These are phyloP conservation scores for Posidonia oceanica DNA, from an alignment of 116 monocot species.

Conservation along the genomic window DNA sequence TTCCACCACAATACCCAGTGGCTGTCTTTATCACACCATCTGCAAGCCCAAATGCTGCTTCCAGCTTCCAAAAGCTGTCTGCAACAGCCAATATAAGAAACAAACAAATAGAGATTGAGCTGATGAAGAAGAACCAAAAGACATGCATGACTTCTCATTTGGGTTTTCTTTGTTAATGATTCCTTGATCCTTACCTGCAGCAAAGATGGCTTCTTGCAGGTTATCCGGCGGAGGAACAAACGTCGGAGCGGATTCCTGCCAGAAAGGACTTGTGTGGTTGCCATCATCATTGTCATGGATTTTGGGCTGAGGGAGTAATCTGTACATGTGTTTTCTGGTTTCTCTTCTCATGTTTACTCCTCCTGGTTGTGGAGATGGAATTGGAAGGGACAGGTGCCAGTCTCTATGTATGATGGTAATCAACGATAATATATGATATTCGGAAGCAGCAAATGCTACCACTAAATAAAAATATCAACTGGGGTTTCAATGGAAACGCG, in stretches of 20 bases:
- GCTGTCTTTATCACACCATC: slow-evolving; percentile 33
- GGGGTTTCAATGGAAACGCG: no score
- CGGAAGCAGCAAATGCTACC: no score
- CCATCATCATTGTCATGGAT: background rate
- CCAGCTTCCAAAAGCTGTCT: slow-evolving; percentile 28
- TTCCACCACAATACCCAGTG: slow-evolving; percentile 34
- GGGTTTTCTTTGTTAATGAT: background rate
- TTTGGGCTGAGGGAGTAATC: slow-evolving; percentile 8
- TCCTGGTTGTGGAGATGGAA: background rate
- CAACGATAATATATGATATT: no score
- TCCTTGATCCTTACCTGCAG: slow-evolving; percentile 15
- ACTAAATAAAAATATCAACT: no score
- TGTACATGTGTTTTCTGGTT: slow-evolving; percentile 9
- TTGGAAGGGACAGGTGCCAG: background rate
- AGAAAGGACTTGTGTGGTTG: background rate
- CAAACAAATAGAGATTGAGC: background rate
- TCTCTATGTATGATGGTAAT: no score
- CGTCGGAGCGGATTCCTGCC: background rate
- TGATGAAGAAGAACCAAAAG: background rate
- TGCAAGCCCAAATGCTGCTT: slow-evolving; percentile 20
- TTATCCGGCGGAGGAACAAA: slow-evolving; percentile 3
- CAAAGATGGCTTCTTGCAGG: slow-evolving; percentile 30
- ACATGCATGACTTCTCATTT: background rate
- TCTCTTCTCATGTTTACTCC: background rate
- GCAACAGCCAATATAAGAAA: background rate